Evolutionary conservation across 257 asterid species (phyloP), one percentile per base, ranked within the genome.

Genomic region (Misopates orontium): DNA sequence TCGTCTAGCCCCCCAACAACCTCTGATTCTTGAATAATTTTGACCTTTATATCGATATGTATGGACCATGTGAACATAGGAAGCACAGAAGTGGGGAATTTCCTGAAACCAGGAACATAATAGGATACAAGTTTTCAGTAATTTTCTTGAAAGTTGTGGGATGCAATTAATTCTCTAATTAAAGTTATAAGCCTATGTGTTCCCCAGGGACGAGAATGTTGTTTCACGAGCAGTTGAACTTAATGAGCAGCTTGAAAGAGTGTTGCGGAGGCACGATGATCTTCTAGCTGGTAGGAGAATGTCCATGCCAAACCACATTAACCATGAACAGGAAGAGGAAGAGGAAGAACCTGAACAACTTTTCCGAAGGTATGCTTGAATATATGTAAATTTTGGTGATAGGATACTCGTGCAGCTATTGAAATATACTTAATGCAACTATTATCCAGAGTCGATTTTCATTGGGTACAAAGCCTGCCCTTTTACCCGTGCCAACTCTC

Each of bases 271-370:
- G 81, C 96, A 94, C 22, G 97, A 94, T 66, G 87, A 95, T 50
- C 87, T 94, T 42, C 17, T 88, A 20, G 72, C 84, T 22, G 78
- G 77, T 62, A 72, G 83, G 67, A 78, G 83, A 49, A 83, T 78
- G 69, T 69, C 91, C 54, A 72, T 66, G 0, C 76, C 95, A 63
- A 69, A 82, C 75, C 86, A 80, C 66, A 65, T 73, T 48, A 28
- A 71, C 75, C 85, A 73, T 67, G 84, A 58, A 64, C 73, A 76
- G 44, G 80, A 73, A 9, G 96, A 78, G 64, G 96, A 87, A 73
- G 95, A 83, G 65, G 96, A 91, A 78, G 99, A 86, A 63, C 80
- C 89, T 31, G 97, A 93, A 69, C 96, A 90, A 62, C 92, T 87
- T 55, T 85, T 76, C 68, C 81, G 93, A 72, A 83, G 99, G 98